Evolutionary conservation across 352 stramenopile genomes (phyloP).

Genomic region (Pythium rhizo-oryzae): DNA sequence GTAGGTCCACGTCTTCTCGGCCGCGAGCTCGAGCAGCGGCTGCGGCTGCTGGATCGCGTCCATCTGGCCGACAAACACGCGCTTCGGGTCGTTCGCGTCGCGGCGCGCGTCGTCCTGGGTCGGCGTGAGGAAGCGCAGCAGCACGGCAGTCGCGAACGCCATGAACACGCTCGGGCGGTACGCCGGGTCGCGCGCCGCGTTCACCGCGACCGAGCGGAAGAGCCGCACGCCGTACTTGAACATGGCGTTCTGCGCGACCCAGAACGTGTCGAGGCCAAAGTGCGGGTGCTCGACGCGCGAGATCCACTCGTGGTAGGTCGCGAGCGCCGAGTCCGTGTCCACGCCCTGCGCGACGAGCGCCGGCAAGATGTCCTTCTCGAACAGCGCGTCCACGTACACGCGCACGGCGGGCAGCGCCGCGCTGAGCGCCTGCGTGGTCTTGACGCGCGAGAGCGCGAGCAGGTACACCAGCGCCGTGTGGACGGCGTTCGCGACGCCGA

Average conservation of each 20-base stretch:
- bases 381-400: conserved; percentile 85
- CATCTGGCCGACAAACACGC: conserved; percentile 49
- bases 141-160: conserved; percentile 48
- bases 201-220: conserved; percentile 35
- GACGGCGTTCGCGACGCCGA: conserved; percentile 91
- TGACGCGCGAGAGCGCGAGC: conserved; percentile 50
- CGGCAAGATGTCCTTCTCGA: conserved; percentile 75
- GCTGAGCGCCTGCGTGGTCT: conserved; percentile 36
- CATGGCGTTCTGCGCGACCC: conserved; percentile 91
- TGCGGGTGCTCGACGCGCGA: conserved; percentile 75
- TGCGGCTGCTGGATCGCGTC: conserved; percentile 42
- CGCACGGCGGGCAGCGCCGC: conserved; percentile 39
- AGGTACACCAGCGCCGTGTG: conserved; percentile 91
- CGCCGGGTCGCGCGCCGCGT: conserved; percentile 25
- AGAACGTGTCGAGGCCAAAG: conserved; percentile 94
- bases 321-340: conserved; percentile 36
- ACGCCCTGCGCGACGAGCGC: conserved; percentile 41
- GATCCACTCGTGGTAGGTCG: conserved; percentile 86
- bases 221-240: conserved; percentile 50
- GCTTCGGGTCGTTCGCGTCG: conserved; percentile 12
- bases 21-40: conserved; percentile 31
- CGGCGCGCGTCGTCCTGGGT: conserved; percentile 31
- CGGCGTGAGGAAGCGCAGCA: conserved; percentile 59
- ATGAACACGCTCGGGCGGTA: conserved; percentile 46
- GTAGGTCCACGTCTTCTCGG: conserved; percentile 52